phyloP scores from a whole-genome alignment of 805 yeast genomes.

The Suhomyces sp. region DNA sequence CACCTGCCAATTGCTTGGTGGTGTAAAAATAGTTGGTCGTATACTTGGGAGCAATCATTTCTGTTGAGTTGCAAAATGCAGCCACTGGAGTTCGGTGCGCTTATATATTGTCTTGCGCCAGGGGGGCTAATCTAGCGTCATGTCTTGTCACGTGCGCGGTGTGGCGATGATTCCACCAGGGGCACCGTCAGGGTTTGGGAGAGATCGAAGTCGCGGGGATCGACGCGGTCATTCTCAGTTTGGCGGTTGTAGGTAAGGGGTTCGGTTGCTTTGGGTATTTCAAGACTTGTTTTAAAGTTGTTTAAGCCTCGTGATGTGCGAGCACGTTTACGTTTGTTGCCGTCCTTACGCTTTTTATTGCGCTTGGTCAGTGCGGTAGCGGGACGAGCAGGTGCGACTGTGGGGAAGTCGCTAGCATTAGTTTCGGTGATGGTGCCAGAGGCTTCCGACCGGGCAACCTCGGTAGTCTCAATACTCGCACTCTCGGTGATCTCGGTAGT shows the following conservation, averaged over 20 bases:
- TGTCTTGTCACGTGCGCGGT: not conserved
- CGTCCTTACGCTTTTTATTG: conserved; percentile 2
- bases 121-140: not conserved
- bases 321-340: not conserved
- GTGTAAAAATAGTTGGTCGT: conserved; percentile 32
- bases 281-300: not conserved
- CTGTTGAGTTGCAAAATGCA: not conserved
- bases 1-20: conserved; percentile 14
- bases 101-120: not conserved
- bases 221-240: not conserved
- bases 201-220: conserved; percentile 2
- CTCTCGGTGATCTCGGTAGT: not conserved
- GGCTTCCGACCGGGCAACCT: too few relatives aligned
- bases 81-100: not conserved
- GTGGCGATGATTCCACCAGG: conserved; percentile 1
- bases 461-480: too few relatives aligned
- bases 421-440: not conserved
- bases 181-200: conserved; percentile 4
- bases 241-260: not conserved
- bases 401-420: not conserved
- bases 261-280: not conserved
- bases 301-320: not conserved
- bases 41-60: conserved; percentile 43
- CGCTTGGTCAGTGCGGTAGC: not conserved
- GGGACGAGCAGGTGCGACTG: not conserved